Conservation (phyloP, 1,284 basidiomycete species). For the Meripilus lineatus region DNA sequence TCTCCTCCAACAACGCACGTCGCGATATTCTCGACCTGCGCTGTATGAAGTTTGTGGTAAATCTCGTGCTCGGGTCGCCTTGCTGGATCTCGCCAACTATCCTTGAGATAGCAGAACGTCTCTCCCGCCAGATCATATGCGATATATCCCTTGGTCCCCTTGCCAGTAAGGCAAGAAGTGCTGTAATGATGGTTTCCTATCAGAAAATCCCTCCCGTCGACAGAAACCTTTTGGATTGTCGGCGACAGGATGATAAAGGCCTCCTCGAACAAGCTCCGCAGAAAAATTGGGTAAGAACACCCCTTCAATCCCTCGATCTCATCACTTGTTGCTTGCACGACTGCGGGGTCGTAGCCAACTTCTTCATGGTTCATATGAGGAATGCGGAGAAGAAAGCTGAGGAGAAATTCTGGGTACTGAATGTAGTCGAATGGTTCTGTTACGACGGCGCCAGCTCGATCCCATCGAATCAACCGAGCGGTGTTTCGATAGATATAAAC, state of each 20-base stretch:
- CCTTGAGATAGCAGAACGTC: not conserved
- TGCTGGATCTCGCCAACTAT: too few species aligned
- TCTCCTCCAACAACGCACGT: not conserved
- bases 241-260: too few species aligned
- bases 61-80: not conserved
- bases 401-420: not conserved
- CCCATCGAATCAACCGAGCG: slow-evolving; percentile 1
- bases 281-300: too few species aligned
- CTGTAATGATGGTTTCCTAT: too few species aligned
- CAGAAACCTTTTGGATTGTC: too few species aligned
- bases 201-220: too few species aligned
- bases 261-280: too few species aligned
- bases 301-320: too few species aligned
- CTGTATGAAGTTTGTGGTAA: not conserved
- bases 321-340: too few species aligned
- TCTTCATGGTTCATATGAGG: too few species aligned
- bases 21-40: not conserved
- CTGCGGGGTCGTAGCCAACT: too few species aligned
- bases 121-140: not conserved
- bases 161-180: not conserved
- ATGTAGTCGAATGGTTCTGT: not conserved
- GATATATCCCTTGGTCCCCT: not conserved
- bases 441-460: not conserved
- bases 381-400: too few species aligned
- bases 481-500: not conserved